Conservation (phyloP, 1,139 yeast genomes). For the Zygoascus hellenicus region DNA sequence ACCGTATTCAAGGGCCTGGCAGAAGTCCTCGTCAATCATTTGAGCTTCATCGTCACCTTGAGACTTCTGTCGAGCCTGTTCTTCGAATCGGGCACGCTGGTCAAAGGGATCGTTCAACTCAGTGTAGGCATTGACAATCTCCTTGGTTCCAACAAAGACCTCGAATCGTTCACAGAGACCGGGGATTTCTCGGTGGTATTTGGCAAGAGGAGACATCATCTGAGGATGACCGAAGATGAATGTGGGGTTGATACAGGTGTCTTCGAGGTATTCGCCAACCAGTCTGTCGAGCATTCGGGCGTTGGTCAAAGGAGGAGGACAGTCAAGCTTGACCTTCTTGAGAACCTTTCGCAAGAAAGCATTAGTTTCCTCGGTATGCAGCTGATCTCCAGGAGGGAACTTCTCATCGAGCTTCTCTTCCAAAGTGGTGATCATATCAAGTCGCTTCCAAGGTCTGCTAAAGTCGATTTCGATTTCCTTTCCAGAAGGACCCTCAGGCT, state of each 20-base stretch:
- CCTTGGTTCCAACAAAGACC: conserved; percentile 97
- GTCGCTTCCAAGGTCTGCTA: conserved; percentile 96
- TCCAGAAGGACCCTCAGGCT: conserved; percentile 83
- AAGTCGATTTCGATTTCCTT: conserved; percentile 77
- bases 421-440: conserved; percentile 93
- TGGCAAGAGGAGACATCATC: conserved; percentile 99
- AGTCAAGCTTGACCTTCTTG: conserved; percentile 76
- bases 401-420: conserved; percentile 80
- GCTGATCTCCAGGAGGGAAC: conserved; percentile 93
- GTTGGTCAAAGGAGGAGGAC: conserved; percentile 94
- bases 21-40: conserved; percentile 91
- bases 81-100: conserved; percentile 95
- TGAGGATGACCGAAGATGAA: conserved; percentile 98
- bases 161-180: conserved; percentile 98
- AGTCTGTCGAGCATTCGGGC: conserved; percentile 98
- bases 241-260: conserved; percentile 90
- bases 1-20: conserved; percentile 97
- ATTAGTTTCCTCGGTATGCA: conserved; percentile 92
- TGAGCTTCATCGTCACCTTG: conserved; percentile 99
- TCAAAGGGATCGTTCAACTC: conserved; percentile 99
- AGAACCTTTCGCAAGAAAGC: conserved; percentile 78
- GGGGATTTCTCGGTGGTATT: conserved; percentile 84
- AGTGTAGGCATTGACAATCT: conserved; percentile 96
- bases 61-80: conserved; percentile 96
- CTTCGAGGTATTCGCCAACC: conserved; percentile 88